These are phyloP conservation scores for Posidonia australis DNA, from an alignment of 106 monocot genomes.

Conservation along the genomic window DNA sequence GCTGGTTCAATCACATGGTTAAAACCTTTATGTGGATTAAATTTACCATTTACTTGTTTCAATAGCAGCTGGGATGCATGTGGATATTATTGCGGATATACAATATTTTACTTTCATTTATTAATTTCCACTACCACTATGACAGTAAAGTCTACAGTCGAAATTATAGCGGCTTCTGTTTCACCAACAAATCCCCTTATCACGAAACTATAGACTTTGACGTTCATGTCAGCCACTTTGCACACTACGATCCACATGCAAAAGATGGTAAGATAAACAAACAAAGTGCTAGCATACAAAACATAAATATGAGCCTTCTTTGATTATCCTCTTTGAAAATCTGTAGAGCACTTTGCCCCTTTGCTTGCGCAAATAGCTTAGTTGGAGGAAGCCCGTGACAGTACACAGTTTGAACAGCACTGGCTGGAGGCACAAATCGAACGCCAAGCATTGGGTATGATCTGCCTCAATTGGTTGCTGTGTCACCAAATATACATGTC, in stretches of 20 bases:
- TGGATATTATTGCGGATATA: no score
- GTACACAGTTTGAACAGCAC: conserved; percentile 94
- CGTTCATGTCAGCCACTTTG: conserved; percentile 65
- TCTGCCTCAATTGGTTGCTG: no score
- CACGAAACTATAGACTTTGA: conserved; percentile 97
- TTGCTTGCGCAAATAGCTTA: conserved; percentile 73
- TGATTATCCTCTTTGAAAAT: conserved; percentile 1
- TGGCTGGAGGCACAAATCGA: conserved; percentile 96
- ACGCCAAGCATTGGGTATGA: conserved; percentile 72
- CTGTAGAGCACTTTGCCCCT: conserved; percentile 72
- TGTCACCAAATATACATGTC: no score
- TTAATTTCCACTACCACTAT: no score
- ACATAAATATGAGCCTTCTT: neutral
- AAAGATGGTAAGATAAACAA: conserved; percentile 59
- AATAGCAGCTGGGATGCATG: no score
- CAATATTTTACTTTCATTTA: no score
- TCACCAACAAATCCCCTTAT: conserved; percentile 92
- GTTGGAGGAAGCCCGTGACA: conserved; percentile 77
- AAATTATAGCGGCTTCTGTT: no score
- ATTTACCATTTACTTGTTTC: no score
- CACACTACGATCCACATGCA: conserved; percentile 66
- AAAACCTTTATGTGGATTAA: no score
- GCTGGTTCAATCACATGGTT: no score
- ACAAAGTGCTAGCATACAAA: neutral
- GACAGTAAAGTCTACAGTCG: no score